phyloP scores from a whole-genome alignment of 805 yeast species.

The Lipomyces yamadae region DNA sequence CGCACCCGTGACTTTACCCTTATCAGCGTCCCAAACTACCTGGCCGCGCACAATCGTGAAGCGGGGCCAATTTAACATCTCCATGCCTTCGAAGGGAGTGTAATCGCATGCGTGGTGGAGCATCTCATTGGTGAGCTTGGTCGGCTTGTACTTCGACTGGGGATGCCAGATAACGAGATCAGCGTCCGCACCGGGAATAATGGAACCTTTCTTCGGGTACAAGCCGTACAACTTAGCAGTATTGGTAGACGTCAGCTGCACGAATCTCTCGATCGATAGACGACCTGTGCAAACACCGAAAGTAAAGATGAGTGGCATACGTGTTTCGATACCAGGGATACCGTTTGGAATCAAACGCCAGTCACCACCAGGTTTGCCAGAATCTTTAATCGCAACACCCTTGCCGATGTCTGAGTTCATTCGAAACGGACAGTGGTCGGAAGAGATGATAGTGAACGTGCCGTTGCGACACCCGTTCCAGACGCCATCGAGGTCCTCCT shows the following conservation, averaged over 20 bases:
- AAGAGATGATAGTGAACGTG: conserved; percentile 54
- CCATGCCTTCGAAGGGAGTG: conserved; percentile 48
- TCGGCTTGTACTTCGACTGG: conserved; percentile 42
- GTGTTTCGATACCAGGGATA: conserved; percentile 56
- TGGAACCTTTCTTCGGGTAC: conserved; percentile 50
- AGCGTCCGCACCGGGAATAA: conserved; percentile 56
- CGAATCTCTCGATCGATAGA: conserved; percentile 53
- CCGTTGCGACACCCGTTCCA: conserved; percentile 56
- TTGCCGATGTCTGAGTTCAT: conserved; percentile 52
- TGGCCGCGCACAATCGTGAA: conserved; percentile 49
- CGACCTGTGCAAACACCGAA: conserved; percentile 53
- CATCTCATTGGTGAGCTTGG: conserved; percentile 46
- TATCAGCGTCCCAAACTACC: conserved; percentile 38
- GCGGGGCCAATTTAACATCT: conserved; percentile 55
- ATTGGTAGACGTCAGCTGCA: conserved; percentile 54
- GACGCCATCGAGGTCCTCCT: conserved; percentile 51
- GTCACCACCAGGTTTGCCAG: conserved; percentile 38
- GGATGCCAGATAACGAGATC: conserved; percentile 58
- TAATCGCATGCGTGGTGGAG: conserved; percentile 41
- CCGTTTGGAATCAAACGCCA: conserved; percentile 53
- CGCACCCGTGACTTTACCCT: conserved; percentile 36
- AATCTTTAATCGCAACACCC: conserved; percentile 44
- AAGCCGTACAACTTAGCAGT: conserved; percentile 56
- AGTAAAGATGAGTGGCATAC: conserved; percentile 52
- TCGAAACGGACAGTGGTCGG: conserved; percentile 56